Base-by-base conservation (phyloP, 306 rosid genomes). In the Crataegus laevigata region DNA sequence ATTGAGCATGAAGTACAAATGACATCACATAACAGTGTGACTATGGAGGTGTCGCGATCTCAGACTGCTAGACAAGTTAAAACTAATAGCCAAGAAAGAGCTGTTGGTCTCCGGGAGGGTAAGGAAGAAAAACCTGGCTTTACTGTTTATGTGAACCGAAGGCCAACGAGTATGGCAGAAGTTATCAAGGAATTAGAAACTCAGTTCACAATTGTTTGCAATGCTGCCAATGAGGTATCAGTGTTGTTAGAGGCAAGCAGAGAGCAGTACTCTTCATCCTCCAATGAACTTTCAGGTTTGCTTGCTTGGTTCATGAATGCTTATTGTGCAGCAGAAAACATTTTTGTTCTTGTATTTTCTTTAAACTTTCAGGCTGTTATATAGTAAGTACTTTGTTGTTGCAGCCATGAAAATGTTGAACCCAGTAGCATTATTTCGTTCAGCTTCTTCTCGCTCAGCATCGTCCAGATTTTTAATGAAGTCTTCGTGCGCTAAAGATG, bases 121-220 rank as follows among this genome's bases (percentile, higher is more conserved):
- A 86, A 81, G 86, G 91, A 86, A 62, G 96, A 89, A 79, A 88
- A 89, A 18, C 93, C 93, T 13, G 96, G 90, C 38, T 90, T 90
- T 87, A 90, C 97, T 43, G 97, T 88, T 70, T 92, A 88, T 78
- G 89, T 89, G 10, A 82, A 89, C 82, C 83, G 85, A 75, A 90
- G 96, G 84, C 98, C 99, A 11, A 83, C 87, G 2, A 92, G 94
- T 85, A 90, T 96, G 90, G 82, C 78, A 55, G 97, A 96, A 85
- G 98, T 96, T 52, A 85, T 92, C 52, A 85, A 77, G 84, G 99
- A 89, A 73, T 87, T 92, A 65, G 93, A 90, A 77, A 79, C 88
- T 76, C 97, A 96, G 80, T 96, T 96, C 84, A 73, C 77, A 74
- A 28, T 71, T 55, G 87, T 90, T 38, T 89, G 93, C 80, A 79